A percentile compares a stretch with the other conserved stretches of the same genome.
phyloP scores from a whole-genome alignment of 805 yeast species.

The Kuraishia piskuri region DNA sequence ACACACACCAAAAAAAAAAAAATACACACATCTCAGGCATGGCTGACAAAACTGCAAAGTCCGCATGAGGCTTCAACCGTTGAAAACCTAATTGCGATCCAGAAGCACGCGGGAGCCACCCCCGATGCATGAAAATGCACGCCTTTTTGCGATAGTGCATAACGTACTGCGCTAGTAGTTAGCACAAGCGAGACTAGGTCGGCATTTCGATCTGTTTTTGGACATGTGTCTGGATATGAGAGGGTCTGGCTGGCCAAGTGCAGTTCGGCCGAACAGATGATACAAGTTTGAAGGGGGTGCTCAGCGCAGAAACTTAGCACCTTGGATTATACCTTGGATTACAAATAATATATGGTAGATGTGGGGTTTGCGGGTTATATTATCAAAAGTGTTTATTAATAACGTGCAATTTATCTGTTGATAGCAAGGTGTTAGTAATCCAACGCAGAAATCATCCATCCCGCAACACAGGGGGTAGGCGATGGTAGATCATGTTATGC shows the following conservation, averaged over 20 bases:
- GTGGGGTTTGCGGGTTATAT: no score
- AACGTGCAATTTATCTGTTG: no score
- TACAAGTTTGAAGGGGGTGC: no score
- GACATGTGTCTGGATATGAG: not conserved
- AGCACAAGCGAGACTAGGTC: not conserved
- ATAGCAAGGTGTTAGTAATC: no score
- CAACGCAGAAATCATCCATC: not conserved
- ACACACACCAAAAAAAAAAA: no score
- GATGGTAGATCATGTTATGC: no score
- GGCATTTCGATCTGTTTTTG: not conserved
- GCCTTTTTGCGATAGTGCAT: not conserved
- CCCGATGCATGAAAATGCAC: not conserved
- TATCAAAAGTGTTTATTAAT: no score
- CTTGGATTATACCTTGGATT: no score
- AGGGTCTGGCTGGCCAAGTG: not conserved
- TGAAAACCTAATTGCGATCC: not conserved
- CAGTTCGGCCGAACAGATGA: no score
- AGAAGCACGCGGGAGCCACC: not conserved
- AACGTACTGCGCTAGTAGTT: not conserved
- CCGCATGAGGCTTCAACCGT: not conserved
- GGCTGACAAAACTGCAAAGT: not conserved
- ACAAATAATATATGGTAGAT: no score
- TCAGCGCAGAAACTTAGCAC: no score
- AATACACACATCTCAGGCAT: not conserved
- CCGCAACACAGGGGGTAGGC: not conserved